Base-by-base conservation (phyloP, 345 rosid genomes). In the Ricinus communis region DNA sequence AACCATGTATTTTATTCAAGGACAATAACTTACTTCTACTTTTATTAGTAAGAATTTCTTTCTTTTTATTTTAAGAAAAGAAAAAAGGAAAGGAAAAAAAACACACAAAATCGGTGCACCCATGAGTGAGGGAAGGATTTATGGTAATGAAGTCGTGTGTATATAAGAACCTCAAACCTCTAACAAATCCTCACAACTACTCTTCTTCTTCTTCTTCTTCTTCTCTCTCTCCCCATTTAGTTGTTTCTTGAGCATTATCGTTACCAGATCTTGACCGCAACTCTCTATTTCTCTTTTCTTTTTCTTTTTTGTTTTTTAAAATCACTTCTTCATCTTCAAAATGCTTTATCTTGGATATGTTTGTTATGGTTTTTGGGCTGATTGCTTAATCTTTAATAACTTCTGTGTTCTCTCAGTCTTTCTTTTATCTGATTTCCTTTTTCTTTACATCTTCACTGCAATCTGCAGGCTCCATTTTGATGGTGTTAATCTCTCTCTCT, bases 101-200 rank as follows among this genome's bases (percentile, higher is more conserved):
- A 24, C 36, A 43, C 41, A 14, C n/a, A 58, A 69, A 3, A 38
- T 53, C 51, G 16, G 53, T 38, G 59, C 60, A 67, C 50, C 61
- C 15, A 13, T 4, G 8, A 0, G 71, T 67, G n/a, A 38, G 33
- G 22, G 15, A 36, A 36, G 22, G 14, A 40, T 0, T 30, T 27
- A 16, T 46, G 9, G 1, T 16, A 33, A 38, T 21, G 61, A n/a
- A 41, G 18, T 62, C 28, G 65, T 46, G 65, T 69, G 43, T 58
- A 69, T 69, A 69, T 56, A 69, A 69, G 46, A 19, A 63, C 68
- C 68, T 53, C 75, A 53, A 62, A 63, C 21, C 67, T 21, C 33
- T 14, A 49, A 33, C 43, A 60, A 30, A 49, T n/a, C 24, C 67
- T 62, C 30, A 62, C 62, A 53, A 22, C 50, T 24, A 36, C 51